phyloP scores from a whole-genome alignment of 768 basidiomycete genomes.

The Kwoniella botswanensis region DNA sequence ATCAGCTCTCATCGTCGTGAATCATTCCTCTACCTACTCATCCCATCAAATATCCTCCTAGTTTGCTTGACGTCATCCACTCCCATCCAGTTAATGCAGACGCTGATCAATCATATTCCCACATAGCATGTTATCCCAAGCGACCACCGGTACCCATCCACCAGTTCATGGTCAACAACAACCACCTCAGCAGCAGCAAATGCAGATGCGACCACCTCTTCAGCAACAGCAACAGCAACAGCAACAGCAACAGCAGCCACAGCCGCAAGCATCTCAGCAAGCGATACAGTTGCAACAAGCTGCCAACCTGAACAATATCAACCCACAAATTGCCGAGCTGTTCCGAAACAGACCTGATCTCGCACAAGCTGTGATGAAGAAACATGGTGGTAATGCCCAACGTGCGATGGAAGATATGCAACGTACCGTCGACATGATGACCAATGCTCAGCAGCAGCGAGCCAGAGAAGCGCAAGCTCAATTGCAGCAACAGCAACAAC shows the following conservation, averaged over 20 bases:
- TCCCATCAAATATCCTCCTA: too few species aligned
- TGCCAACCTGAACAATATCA: neutral
- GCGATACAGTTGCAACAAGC: conserved; percentile 22
- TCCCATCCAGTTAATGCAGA: too few species aligned
- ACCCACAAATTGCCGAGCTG: conserved; percentile 8
- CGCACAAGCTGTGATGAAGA: conserved; percentile 11
- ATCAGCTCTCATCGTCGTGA: neutral
- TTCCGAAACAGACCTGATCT: conserved; percentile 15
- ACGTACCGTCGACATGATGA: conserved; percentile 16
- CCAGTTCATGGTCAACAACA: conserved; percentile 8
- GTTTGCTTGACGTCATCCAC: neutral
- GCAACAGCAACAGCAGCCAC: conserved; percentile 23
- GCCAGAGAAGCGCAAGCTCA: conserved; percentile 11
- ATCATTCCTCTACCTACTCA: neutral
- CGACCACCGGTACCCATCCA: conserved; percentile 16
- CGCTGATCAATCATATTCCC: neutral
- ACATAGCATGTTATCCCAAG: conserved; percentile 36
- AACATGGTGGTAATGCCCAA: conserved; percentile 15
- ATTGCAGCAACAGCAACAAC: conserved; percentile 10
- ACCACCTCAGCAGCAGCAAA: conserved; percentile 23
- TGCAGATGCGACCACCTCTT: conserved; percentile 18
- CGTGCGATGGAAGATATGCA: conserved; percentile 19
- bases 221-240: conserved; percentile 26
- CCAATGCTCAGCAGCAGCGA: conserved; percentile 11
- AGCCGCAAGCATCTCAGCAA: conserved; percentile 19